phyloP scores from a whole-genome alignment of 31 red algal species.

The Asparagopsis taxiformis region DNA sequence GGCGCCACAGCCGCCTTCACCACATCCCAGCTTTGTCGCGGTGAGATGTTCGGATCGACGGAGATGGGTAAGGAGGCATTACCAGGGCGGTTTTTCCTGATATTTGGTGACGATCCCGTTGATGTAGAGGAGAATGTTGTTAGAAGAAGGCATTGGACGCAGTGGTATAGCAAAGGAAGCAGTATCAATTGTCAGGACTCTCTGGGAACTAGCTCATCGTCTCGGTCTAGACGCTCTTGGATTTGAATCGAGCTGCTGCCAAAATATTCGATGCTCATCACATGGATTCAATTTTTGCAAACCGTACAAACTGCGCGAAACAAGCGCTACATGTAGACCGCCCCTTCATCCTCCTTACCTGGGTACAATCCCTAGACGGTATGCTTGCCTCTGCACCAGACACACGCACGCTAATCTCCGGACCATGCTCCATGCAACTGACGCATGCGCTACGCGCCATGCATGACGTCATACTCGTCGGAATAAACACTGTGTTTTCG shows the following conservation, averaged over 20 bases:
- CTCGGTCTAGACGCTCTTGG: no score
- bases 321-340: not conserved
- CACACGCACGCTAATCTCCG: constrained; percentile 41
- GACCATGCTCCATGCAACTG: constrained; percentile 42
- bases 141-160: no score
- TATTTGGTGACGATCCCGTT: no score
- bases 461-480: constrained; percentile 87
- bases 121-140: no score
- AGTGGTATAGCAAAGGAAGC: constrained; percentile 21
- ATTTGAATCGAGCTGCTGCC: no score
- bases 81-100: no score
- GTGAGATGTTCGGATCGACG: no score
- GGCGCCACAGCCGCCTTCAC: constrained; percentile 90
- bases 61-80: constrained; percentile 57
- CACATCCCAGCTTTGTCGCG: constrained; percentile 88
- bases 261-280: no score
- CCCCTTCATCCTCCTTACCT: constrained; percentile 68
- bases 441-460: constrained; percentile 83
- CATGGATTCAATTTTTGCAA: no score
- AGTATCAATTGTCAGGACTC: no score
- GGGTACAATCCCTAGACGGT: constrained; percentile 85
- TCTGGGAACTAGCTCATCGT: no score
- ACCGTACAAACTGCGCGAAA: not conserved
- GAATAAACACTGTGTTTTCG: constrained; percentile 60
- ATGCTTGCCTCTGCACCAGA: constrained; percentile 40